Evolutionary conservation across 1,284 basidiomycete species (phyloP).

Genomic region (Psilocybe mexicana): DNA sequence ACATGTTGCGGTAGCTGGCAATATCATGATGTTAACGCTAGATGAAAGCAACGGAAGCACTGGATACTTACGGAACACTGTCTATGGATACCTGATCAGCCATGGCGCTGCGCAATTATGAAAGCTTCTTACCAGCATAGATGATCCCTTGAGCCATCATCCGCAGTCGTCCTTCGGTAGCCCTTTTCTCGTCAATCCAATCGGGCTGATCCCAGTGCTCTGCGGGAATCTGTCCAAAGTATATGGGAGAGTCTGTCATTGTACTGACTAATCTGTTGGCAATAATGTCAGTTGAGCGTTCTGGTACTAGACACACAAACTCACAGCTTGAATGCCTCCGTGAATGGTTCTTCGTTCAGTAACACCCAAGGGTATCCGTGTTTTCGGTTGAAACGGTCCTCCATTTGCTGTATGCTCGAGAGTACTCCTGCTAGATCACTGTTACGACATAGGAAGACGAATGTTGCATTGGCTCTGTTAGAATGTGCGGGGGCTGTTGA

Average conservation of each 20-base stretch:
- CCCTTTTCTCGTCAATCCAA: slow-evolving; percentile 77
- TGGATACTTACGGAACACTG: slow-evolving; percentile 49
- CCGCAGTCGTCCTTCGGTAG: slow-evolving; percentile 58
- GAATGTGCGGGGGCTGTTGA: neutral
- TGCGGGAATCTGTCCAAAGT: slow-evolving; percentile 71
- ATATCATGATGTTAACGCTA: neutral
- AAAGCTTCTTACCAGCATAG: slow-evolving; percentile 31
- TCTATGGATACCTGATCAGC: slow-evolving; percentile 31
- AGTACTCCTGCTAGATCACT: slow-evolving; percentile 55
- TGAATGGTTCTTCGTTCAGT: slow-evolving; percentile 71
- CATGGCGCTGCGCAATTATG: neutral
- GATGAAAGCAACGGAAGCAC: neutral
- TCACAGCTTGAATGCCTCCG: slow-evolving; percentile 67
- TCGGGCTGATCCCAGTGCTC: slow-evolving; percentile 83
- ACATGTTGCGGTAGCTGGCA: slow-evolving; percentile 72
- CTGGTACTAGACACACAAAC: neutral
- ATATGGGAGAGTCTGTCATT: slow-evolving; percentile 51
- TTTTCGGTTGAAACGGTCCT: slow-evolving; percentile 64
- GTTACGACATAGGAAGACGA: slow-evolving; percentile 41
- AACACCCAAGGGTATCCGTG: slow-evolving; percentile 73
- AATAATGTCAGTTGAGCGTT: neutral
- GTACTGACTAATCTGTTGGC: slow-evolving; percentile 52
- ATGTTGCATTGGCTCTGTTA: slow-evolving; percentile 39
- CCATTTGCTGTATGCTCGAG: slow-evolving; percentile 52
- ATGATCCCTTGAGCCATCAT: slow-evolving; percentile 38